Conservation (phyloP, 23 red algal genomes). For the Gracilaria vermiculophylla region DNA sequence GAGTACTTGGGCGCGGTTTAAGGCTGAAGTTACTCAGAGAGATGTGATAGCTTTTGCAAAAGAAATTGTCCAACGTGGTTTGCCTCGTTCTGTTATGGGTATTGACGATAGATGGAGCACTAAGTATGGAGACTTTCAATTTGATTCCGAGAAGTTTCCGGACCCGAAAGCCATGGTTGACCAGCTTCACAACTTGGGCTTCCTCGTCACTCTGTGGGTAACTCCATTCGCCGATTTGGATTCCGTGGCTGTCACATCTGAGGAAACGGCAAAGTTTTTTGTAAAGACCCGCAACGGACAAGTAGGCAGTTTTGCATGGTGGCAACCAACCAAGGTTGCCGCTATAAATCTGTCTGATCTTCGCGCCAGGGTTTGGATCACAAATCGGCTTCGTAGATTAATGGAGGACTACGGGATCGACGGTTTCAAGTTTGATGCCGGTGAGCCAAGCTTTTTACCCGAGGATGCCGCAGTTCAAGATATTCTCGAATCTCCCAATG, state of each 20-base stretch:
- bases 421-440: constrained; percentile 98
- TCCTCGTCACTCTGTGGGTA: constrained; percentile 91
- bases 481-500: constrained; percentile 46
- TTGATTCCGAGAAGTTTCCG: constrained; percentile 88
- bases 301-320: constrained; percentile 74
- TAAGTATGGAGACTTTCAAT: constrained; percentile 81
- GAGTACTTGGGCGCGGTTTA: constrained; percentile 92
- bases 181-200: constrained; percentile 78
- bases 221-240: constrained; percentile 80
- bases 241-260: constrained; percentile 40
- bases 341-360: constrained; percentile 76
- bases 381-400: constrained; percentile 52
- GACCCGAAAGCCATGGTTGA: constrained; percentile 80
- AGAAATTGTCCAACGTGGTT: constrained; percentile 60
- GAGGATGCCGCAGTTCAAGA: constrained; percentile 40
- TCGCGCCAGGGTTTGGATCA: constrained; percentile 68
- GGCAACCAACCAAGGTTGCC: constrained; percentile 80
- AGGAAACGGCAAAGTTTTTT: constrained; percentile 60
- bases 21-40: constrained; percentile 75
- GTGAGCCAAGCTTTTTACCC: constrained; percentile 88
- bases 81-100: constrained; percentile 80
- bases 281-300: constrained; percentile 36
- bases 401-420: constrained; percentile 78
- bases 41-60: constrained; percentile 79
- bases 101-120: constrained; percentile 90